Base-by-base conservation (phyloP, 495 filamentous ascomycete species). In the Parathielavia hyrcaniae region DNA sequence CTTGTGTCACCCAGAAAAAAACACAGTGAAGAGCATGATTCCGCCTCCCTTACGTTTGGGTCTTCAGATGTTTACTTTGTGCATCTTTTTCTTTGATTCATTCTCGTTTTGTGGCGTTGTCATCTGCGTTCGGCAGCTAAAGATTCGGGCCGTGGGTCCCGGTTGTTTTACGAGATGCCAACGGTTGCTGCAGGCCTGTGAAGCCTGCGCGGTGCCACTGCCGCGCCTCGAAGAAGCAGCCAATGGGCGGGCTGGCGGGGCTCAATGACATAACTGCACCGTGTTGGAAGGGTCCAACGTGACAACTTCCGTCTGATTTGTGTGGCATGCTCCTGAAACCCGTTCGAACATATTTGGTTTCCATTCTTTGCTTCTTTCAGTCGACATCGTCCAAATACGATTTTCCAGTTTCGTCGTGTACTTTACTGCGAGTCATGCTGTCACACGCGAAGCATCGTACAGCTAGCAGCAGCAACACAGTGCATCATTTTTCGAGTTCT, bases 221-320 rank as follows among this genome's bases (percentile, higher is more conserved):
- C 26, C 17, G n/a, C 32, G 17, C 57, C 41, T 49, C 47, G 49
- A 59, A 59, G 48, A 59, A 59, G 50, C 32, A 22, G 19, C 57
- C 57, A 53, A 53, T 48, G 20, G 43, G 13, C 13, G 39, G 46
- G n/a, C n/a, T n/a, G n/a, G n/a, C n/a, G n/a, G 47, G 9, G 23
- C 14, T 20, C 23, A 19, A 54, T 48, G 50, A 54, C 43, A 49
- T 59, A 53, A 48, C 50, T 22, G 52, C 40, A 36, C 52, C 45
- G 52, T 54, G 6, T 30, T 30, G 26, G 26, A 30, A 34, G n/a
- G n/a, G n/a, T n/a, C 17, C 40, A 39, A 26, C 22, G 26, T 39
- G 40, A 40, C 45, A 39, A n/a, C n/a, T n/a, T 36, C 39, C 41
- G 20, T 54, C 39, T 26, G 16, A 26, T 20, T 26, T n/a, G 4